Conservation (phyloP, 1,284 basidiomycete species). For the Moesziomyces antarcticus region DNA sequence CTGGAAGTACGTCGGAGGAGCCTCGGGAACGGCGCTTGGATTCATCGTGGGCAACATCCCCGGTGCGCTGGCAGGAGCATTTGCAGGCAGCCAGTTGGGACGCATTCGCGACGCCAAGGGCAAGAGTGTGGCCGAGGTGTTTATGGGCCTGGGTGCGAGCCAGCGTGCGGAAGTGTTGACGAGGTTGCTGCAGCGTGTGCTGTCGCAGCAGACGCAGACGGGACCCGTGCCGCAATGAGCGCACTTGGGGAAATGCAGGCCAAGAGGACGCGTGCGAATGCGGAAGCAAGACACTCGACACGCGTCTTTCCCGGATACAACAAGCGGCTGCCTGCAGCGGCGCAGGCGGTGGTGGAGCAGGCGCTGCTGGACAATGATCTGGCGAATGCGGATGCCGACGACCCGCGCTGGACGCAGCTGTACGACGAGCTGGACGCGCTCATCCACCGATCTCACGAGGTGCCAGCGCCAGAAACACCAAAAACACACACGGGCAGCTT, state of each 20-base stretch:
- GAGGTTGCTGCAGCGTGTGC: slow-evolving; percentile 86
- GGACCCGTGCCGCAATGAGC: slow-evolving; percentile 33
- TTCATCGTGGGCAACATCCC: slow-evolving; percentile 62
- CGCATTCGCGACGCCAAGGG: slow-evolving; percentile 67
- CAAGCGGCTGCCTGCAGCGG: slow-evolving; percentile 10
- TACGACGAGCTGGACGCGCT: slow-evolving; percentile 20
- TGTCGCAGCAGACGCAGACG: slow-evolving; percentile 67
- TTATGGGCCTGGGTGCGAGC: slow-evolving; percentile 78
- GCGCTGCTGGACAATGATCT: slow-evolving; percentile 23
- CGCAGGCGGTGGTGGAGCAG: slow-evolving; percentile 25
- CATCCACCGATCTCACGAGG: not conserved
- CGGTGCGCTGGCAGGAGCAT: slow-evolving; percentile 59
- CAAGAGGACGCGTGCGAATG: slow-evolving; percentile 2
- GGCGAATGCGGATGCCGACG: slow-evolving; percentile 10
- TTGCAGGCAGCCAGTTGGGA: slow-evolving; percentile 62
- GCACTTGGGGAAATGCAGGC: too few relatives aligned
- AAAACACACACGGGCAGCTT: too few relatives aligned
- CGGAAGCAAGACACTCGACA: slow-evolving; percentile 2
- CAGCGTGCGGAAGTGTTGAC: slow-evolving; percentile 87
- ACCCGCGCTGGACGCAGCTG: slow-evolving; percentile 25
- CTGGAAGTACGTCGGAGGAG: slow-evolving; percentile 60
- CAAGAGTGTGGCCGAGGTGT: slow-evolving; percentile 74
- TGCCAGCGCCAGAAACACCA: too few relatives aligned
- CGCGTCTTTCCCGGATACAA: slow-evolving; percentile 16
- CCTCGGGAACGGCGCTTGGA: slow-evolving; percentile 59